A percentile compares a stretch with the other conserved stretches of the same genome.
phyloP scores from a whole-genome alignment of 2,329 filamentous ascomycete genomes.

The Mycogone perniciosa region DNA sequence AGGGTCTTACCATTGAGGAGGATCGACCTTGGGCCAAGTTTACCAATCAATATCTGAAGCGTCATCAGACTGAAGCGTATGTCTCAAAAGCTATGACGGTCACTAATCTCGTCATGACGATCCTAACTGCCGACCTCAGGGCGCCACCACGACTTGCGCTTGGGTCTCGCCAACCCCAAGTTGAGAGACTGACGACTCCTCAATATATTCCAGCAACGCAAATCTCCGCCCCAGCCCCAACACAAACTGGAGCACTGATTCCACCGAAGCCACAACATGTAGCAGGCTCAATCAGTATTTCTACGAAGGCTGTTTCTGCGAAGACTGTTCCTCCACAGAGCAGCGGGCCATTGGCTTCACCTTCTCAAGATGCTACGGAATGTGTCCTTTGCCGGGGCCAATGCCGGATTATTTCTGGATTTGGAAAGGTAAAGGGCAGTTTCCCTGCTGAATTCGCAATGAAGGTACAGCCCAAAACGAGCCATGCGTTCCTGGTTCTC shows the following conservation, averaged over 20 bases:
- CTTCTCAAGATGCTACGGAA: constrained; percentile 3
- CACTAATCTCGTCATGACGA: neutral
- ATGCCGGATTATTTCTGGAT: constrained; percentile 14
- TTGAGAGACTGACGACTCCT: neutral
- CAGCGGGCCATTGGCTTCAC: no score
- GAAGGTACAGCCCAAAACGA: constrained; percentile 12
- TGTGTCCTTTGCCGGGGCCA: constrained; percentile 15
- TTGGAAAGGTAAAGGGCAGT: neutral
- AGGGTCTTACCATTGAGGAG: constrained; percentile 17
- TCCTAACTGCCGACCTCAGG: constrained; percentile 3
- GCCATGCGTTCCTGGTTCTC: constrained; percentile 18
- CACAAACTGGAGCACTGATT: neutral
- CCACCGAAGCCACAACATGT: neutral
- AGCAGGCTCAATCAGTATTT: no score
- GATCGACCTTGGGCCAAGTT: constrained; percentile 19
- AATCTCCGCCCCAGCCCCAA: neutral
- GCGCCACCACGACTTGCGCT: constrained; percentile 11
- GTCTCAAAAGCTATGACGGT: neutral
- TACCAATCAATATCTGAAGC: constrained; percentile 7
- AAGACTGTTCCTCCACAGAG: neutral
- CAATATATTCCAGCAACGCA: no score
- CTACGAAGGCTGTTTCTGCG: neutral
- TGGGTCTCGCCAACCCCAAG: neutral
- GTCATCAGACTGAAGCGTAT: constrained; percentile 11
- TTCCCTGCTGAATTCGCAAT: constrained; percentile 15